Conservation (phyloP, 352 stramenopile species). For the Thalassiosira hispida region DNA sequence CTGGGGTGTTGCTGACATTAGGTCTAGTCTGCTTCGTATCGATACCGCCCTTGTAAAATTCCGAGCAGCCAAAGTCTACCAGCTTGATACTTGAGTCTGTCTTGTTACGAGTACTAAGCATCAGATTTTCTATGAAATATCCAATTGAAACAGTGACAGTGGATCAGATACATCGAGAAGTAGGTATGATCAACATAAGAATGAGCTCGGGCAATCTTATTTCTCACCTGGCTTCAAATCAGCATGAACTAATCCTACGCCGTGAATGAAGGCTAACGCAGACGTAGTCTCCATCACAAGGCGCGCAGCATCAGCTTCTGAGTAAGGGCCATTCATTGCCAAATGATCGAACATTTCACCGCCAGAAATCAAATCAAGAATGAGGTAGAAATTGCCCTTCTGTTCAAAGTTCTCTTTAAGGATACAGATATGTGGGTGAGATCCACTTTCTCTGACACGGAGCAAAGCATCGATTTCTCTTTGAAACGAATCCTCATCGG, state of each 20-base stretch:
- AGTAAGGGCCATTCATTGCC: constrained; percentile 57
- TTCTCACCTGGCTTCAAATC: constrained; percentile 70
- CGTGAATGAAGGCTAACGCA: constrained; percentile 67
- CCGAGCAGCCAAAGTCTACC: constrained; percentile 73
- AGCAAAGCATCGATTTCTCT: constrained; percentile 67
- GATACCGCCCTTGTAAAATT: constrained; percentile 35
- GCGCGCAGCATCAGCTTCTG: constrained; percentile 36
- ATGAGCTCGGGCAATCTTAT: too few species aligned
- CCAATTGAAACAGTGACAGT: neutral
- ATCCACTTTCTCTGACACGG: constrained; percentile 52
- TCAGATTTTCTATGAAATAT: constrained; percentile 54
- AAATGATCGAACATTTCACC: constrained; percentile 80
- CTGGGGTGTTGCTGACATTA: constrained; percentile 35
- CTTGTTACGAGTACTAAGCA: constrained; percentile 52
- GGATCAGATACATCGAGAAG: too few species aligned
- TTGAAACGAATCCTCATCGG: constrained; percentile 62
- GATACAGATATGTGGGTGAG: constrained; percentile 74
- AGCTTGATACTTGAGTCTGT: constrained; percentile 49
- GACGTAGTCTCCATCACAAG: constrained; percentile 34
- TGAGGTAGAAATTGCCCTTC: constrained; percentile 49
- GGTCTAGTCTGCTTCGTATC: neutral
- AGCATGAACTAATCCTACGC: constrained; percentile 68
- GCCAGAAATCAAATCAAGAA: constrained; percentile 68
- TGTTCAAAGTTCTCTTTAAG: constrained; percentile 69
- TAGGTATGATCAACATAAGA: too few species aligned